These are phyloP conservation scores for Diaporthe helianthi DNA, from an alignment of 2,329 filamentous ascomycete genomes.

Conservation along the genomic window DNA sequence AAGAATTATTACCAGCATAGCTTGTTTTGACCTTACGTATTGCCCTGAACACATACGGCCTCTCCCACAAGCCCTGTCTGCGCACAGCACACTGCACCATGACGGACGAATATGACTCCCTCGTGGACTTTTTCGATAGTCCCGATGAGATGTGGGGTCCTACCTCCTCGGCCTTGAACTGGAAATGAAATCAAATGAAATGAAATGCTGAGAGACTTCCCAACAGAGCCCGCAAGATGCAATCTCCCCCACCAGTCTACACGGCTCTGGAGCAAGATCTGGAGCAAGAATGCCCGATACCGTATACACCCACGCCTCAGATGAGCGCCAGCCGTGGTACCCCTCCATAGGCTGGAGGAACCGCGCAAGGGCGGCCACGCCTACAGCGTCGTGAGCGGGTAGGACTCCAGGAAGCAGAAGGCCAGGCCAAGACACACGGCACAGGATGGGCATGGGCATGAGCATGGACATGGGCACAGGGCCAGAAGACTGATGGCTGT, in stretches of 20 bases:
- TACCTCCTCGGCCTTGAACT: background rate
- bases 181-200: conserved; percentile 13
- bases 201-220: conserved; percentile 5
- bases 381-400: background rate
- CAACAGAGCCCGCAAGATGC: conserved; percentile 11
- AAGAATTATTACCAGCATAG: background rate
- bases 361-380: background rate
- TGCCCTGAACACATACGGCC: background rate
- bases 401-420: background rate
- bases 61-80: background rate
- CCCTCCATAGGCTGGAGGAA: conserved; percentile 11
- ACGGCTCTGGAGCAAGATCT: background rate
- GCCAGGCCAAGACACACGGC: background rate
- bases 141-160: conserved; percentile 2
- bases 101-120: background rate
- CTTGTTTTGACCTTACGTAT: background rate
- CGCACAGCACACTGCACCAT: conserved; percentile 6
- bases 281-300: background rate
- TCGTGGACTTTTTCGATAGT: conserved; percentile 12
- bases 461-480: background rate
- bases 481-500: conserved; percentile 14
- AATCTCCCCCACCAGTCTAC: conserved; percentile 24
- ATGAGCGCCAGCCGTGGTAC: background rate
- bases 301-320: conserved; percentile 9
- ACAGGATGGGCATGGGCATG: background rate